Conservation (phyloP, 495 filamentous ascomycete species). For the Xylaria bambusicola region DNA sequence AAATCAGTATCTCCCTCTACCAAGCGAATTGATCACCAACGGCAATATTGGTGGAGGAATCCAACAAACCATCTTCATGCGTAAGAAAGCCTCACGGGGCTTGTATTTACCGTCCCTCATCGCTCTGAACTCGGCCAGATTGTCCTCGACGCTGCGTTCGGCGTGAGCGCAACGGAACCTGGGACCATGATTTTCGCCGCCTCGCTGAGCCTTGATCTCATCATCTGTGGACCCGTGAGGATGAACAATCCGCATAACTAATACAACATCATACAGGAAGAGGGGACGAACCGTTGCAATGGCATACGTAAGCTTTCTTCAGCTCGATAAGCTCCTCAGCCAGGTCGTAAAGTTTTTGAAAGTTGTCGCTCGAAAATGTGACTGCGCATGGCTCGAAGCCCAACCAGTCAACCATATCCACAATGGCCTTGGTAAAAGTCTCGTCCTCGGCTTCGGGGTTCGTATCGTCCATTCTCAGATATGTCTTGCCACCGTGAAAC, state of each 20-base stretch:
- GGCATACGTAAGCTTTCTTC: slow-evolving; percentile 74
- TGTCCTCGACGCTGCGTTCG: slow-evolving; percentile 65
- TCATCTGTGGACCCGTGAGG: slow-evolving; percentile 51
- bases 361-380: slow-evolving; percentile 81
- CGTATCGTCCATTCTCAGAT: slow-evolving; percentile 70
- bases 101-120: slow-evolving; percentile 93
- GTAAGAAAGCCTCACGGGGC: slow-evolving; percentile 80
- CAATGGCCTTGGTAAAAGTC: too few species aligned
- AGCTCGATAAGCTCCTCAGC: slow-evolving; percentile 79
- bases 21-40: too few species aligned
- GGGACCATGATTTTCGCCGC: slow-evolving; percentile 65
- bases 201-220: slow-evolving; percentile 83
- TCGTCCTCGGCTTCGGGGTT: slow-evolving; percentile 84
- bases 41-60: background rate
- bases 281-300: slow-evolving; percentile 32
- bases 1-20: background rate
- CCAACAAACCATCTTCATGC: slow-evolving; percentile 75
- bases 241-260: too few species aligned
- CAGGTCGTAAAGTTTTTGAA: slow-evolving; percentile 81
- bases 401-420: slow-evolving; percentile 78
- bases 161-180: slow-evolving; percentile 81
- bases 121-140: slow-evolving; percentile 77
- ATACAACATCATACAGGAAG: background rate
- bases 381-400: slow-evolving; percentile 77
- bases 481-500: slow-evolving; percentile 73